Evolutionary conservation across 805 yeast species (phyloP).

Genomic region (Lachancea meyersii): DNA sequence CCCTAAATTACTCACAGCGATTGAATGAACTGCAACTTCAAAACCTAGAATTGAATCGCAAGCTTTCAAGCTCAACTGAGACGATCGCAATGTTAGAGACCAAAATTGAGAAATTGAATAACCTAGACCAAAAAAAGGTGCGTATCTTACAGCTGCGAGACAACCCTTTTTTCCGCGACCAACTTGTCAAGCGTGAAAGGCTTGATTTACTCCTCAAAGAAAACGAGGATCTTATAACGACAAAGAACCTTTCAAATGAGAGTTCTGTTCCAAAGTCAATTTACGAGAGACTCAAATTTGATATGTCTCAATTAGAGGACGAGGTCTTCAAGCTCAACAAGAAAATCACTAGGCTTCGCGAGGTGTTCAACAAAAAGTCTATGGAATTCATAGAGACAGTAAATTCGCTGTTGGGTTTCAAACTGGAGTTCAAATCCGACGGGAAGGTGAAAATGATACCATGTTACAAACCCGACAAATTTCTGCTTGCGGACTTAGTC

Average conservation of each 20-base stretch:
- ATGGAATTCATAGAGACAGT: constrained; percentile 63
- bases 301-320: constrained; percentile 41
- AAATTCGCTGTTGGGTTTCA: constrained; percentile 63
- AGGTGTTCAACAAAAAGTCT: constrained; percentile 60
- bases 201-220: constrained; percentile 50
- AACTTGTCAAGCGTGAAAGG: constrained; percentile 48
- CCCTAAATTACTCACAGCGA: constrained; percentile 27
- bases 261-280: constrained; percentile 50
- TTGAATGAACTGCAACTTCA: constrained; percentile 37
- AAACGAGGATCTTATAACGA: constrained; percentile 46
- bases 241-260: constrained; percentile 12
- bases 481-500: constrained; percentile 51
- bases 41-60: constrained; percentile 35
- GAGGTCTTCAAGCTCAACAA: constrained; percentile 47
- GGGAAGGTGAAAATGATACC: constrained; percentile 50
- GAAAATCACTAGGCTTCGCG: constrained; percentile 44
- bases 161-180: constrained; percentile 60
- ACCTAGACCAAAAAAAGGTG: constrained; percentile 35
- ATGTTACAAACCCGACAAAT: constrained; percentile 38
- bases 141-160: constrained; percentile 57
- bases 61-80: constrained; percentile 34
- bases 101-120: constrained; percentile 34
- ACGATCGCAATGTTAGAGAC: constrained; percentile 34
- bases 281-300: constrained; percentile 55
- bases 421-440: constrained; percentile 58